phyloP scores from a whole-genome alignment of 208 protist genomes.

The Trypanosoma caninum region DNA sequence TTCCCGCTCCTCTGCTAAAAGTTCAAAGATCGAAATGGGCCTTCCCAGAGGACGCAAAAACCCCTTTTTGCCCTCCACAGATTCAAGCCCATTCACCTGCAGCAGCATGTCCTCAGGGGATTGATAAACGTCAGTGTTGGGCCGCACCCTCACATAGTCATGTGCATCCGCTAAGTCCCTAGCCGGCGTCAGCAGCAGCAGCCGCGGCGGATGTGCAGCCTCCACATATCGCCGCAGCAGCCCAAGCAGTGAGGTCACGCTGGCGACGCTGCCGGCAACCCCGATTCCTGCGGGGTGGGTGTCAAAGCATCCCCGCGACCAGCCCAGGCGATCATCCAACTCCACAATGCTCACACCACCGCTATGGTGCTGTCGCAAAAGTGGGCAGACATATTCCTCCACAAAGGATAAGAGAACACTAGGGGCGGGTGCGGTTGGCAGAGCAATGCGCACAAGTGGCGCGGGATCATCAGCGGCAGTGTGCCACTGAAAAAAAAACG shows the following conservation, averaged over 20 bases:
- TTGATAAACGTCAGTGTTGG: constrained; percentile 18
- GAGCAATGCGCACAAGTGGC: constrained; percentile 5
- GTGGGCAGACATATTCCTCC: constrained; percentile 33
- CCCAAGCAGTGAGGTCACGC: constrained; percentile 18
- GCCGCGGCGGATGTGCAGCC: neutral
- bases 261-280: neutral
- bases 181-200: neutral
- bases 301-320: constrained; percentile 22
- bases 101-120: constrained; percentile 33
- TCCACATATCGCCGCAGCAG: constrained; percentile 26
- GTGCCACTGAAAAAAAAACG: constrained; percentile 19
- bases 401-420: constrained; percentile 13
- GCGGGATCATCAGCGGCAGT: neutral
- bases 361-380: constrained; percentile 11
- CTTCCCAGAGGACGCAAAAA: constrained; percentile 11
- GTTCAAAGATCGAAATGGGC: constrained; percentile 34
- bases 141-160: constrained; percentile 15
- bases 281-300: constrained; percentile 10
- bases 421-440: constrained; percentile 2
- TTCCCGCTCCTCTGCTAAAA: constrained; percentile 27
- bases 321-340: constrained; percentile 23
- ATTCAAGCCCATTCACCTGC: constrained; percentile 26
- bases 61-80: neutral
- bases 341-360: constrained; percentile 10
- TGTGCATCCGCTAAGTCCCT: neutral